Conservation (phyloP, 1,139 yeast species). For the Saccharomyces hybrid region DNA sequence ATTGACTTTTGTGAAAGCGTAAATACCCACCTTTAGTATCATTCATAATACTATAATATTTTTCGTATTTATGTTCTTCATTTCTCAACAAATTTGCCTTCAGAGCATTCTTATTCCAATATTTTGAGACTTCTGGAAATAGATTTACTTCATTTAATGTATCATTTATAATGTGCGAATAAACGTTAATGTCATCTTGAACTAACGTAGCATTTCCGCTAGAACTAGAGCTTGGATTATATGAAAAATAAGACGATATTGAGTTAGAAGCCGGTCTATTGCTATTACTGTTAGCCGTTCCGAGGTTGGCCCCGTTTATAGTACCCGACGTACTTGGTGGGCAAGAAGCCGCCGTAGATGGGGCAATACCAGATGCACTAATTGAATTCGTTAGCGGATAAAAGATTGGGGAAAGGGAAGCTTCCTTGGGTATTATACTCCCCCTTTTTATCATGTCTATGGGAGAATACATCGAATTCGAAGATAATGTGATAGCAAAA, state of each 20-base stretch:
- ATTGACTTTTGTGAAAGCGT: conserved; percentile 14
- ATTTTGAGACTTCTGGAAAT: conserved; percentile 14
- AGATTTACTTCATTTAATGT: conserved; percentile 14
- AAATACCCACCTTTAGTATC: conserved; percentile 30
- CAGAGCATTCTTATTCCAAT: conserved; percentile 9
- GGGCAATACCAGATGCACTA: background rate
- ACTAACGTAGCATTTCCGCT: conserved; percentile 13
- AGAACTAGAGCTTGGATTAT: conserved; percentile 11
- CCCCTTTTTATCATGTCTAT: background rate
- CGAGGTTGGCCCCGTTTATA: conserved; percentile 4
- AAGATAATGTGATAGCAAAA: conserved; percentile 3
- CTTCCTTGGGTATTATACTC: background rate
- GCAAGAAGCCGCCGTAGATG: background rate
- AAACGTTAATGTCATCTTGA: conserved; percentile 27
- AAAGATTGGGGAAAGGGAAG: background rate
- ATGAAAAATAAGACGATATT: conserved; percentile 22
- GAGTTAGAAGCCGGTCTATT: conserved; percentile 19
- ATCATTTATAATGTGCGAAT: conserved; percentile 22
- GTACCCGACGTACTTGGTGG: conserved; percentile 5
- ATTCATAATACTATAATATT: conserved; percentile 19
- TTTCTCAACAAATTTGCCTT: background rate
- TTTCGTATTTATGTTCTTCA: conserved; percentile 14
- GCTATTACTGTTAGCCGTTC: background rate
- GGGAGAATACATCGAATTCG: conserved; percentile 5
- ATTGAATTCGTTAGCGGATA: background rate